phyloP scores from a whole-genome alignment of 169 alveolate species.

The Theileria parva region DNA sequence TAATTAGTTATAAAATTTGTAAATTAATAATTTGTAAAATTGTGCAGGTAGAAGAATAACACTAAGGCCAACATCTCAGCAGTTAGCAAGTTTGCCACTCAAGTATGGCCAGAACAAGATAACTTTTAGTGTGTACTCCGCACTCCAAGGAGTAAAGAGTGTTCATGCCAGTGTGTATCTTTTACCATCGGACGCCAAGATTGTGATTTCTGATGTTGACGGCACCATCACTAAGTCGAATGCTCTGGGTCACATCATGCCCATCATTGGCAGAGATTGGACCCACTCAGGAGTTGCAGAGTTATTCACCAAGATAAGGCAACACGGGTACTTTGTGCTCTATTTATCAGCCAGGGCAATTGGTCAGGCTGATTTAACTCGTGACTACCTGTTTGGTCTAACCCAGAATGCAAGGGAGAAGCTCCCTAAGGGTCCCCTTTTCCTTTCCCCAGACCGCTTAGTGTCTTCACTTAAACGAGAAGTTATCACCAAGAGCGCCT shows the following conservation, averaged over 20 bases:
- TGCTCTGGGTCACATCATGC: conserved; percentile 95
- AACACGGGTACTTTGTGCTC: conserved; percentile 93
- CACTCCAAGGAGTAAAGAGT: conserved; percentile 89
- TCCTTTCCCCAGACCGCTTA: conserved; percentile 95
- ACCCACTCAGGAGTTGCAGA: conserved; percentile 94
- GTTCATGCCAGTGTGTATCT: conserved; percentile 89
- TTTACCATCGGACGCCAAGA: conserved; percentile 90
- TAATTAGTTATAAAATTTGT: background rate
- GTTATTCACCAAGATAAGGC: conserved; percentile 85
- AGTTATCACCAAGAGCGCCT: conserved; percentile 93
- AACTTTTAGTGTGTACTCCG: conserved; percentile 84
- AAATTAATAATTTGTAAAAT: background rate
- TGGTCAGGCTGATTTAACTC: conserved; percentile 94
- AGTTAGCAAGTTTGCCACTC: conserved; percentile 80
- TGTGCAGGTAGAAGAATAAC: conserved; percentile 67
- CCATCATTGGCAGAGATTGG: conserved; percentile 97
- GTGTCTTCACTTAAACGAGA: conserved; percentile 93
- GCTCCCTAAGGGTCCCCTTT: conserved; percentile 93
- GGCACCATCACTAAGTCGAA: conserved; percentile 97
- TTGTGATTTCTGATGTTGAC: conserved; percentile 96
- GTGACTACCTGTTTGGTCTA: conserved; percentile 88
- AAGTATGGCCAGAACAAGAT: conserved; percentile 88
- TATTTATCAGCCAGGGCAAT: conserved; percentile 98
- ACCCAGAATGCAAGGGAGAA: conserved; percentile 83
- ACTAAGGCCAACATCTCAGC: conserved; percentile 88